These are phyloP conservation scores for Epichloe hybrida DNA, from an alignment of 2,329 filamentous ascomycete genomes.

Conservation along the genomic window DNA sequence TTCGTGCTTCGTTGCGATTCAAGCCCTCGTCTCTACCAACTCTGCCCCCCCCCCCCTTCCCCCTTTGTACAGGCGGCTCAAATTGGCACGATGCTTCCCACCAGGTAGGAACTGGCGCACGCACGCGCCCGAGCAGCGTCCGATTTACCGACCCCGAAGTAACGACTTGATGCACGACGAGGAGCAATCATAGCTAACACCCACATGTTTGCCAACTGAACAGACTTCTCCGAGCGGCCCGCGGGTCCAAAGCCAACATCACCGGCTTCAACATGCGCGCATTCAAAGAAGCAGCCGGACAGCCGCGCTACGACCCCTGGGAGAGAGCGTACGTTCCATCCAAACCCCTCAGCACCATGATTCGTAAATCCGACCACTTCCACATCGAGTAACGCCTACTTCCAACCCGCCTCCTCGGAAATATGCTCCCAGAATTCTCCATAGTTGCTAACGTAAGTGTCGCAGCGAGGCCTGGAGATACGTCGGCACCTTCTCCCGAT, in stretches of 20 bases:
- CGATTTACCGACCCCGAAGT: neutral
- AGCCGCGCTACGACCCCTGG: constrained; percentile 52
- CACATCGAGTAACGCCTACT: neutral
- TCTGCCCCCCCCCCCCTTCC: neutral
- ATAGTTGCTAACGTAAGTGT: neutral
- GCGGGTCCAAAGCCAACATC: constrained; percentile 54
- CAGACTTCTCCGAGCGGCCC: constrained; percentile 37
- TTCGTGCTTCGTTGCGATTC: constrained; percentile 1
- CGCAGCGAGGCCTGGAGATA: constrained; percentile 89
- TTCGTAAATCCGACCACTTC: neutral
- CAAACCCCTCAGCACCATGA: neutral
- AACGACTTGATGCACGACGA: neutral
- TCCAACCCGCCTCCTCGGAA: neutral
- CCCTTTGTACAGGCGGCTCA: neutral
- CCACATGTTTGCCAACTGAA: neutral
- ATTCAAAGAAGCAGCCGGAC: constrained; percentile 58
- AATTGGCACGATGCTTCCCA: constrained; percentile 23
- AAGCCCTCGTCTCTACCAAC: neutral
- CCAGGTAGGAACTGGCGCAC: constrained; percentile 19
- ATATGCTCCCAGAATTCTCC: constrained; percentile 8
- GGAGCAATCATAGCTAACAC: neutral
- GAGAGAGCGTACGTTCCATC: constrained; percentile 43
- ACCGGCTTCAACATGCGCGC: constrained; percentile 86
- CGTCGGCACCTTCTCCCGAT: constrained; percentile 72
- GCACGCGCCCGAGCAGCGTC: neutral